Evolutionary conservation across 176 grass and related monocot species (phyloP), one percentile per base, ranked within the genome.

Genomic region (Thinopyrum elongatum): DNA sequence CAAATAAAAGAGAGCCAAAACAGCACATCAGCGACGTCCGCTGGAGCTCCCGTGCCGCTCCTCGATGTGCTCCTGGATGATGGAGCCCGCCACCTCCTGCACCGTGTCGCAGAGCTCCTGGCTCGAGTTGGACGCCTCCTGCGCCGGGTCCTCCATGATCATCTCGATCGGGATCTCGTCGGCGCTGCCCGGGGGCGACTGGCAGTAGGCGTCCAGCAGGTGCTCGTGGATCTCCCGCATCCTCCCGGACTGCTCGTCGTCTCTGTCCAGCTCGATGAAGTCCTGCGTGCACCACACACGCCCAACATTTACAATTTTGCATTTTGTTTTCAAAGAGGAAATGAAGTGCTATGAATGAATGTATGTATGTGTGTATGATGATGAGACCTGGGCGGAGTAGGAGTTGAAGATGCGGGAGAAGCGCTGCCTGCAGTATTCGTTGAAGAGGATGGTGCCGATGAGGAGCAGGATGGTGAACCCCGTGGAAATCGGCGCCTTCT

Each of bases 191-290:
- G 86, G 44, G 38, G 85, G 30, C 12, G 86, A 75, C 78, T 92
- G 90, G 60, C 67, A 80, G 81, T 98, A 98, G 25, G 93, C 91
- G 12, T 89, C 87, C 57, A 95, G 88, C 11, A 98, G 90, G 23
- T 94, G 91, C 65, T 92, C 33, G 51, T 98, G 96, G 61, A 98
- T 95, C 80, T 95, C 90, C 63, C 89, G 86, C 90, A 92, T 95
- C 85, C 90, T 88, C 70, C 93, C 96, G 1, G 86, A 88, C 41
- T 89, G 82, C 34, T 98, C 96, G 25, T 98, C 93, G 22, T 95
- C 88, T 84, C 93, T 95, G 71, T 98, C 96, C 84, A 95, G 80
- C 67, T 98, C 93, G 67, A 95, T 95, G 33, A 98, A 82, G 82
- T 98, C 96, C 96, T 95, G 86, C 47, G 83, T 31, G 71, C 57